Evolutionary conservation across 495 filamentous ascomycete species (phyloP), one percentile per base, ranked within the genome.

Genomic region (Daldinia loculata): DNA sequence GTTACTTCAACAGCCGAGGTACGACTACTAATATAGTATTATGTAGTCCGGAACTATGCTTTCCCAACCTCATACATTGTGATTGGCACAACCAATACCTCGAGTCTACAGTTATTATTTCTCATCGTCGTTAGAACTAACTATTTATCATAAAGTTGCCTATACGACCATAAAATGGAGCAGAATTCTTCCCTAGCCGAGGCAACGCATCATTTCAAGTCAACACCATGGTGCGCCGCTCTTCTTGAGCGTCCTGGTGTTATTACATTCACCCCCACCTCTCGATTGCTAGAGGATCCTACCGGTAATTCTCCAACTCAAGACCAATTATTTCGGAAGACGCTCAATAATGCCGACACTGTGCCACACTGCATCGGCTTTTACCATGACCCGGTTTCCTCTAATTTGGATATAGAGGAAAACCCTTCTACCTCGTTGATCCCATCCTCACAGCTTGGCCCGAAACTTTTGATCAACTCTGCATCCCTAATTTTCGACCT

Each of bases 321-420:
- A 52, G 66, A 69, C 9, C 58, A 55, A 29, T 38, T 69, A 27
- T 69, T 69, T 59, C 52, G 24, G 14, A 41, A 12, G n/a, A 30
- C 12, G 2, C 51, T 69, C 27, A 52, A 63, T 0, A 69, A 50
- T 6, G 52, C 26, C 4, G 24, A 48, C 11, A 27, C 50, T 0
- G 29, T 69, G 2, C 66, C 66, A 6, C 8, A 51, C 2, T 57
- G 30, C 14, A 22, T 69, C 14, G 66, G 59, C 14, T 63, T 69
- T 12, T 63, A 69, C 52, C 50, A 58, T 24, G 41, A 43, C 26
- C 66, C 58, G 3, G 48, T 63, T 11, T 39, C 38, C 14, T 39
- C n/a, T 41, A 17, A 41, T 17, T 41, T 4, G 15, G 39, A 41
- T 41, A 41, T 41, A 41, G 39, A 41, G 39, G 5, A 4, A 17